Evolutionary conservation across 208 protist genomes (phyloP), one percentile per base, ranked within the genome.

Genomic region (Leishmania gerbilli): DNA sequence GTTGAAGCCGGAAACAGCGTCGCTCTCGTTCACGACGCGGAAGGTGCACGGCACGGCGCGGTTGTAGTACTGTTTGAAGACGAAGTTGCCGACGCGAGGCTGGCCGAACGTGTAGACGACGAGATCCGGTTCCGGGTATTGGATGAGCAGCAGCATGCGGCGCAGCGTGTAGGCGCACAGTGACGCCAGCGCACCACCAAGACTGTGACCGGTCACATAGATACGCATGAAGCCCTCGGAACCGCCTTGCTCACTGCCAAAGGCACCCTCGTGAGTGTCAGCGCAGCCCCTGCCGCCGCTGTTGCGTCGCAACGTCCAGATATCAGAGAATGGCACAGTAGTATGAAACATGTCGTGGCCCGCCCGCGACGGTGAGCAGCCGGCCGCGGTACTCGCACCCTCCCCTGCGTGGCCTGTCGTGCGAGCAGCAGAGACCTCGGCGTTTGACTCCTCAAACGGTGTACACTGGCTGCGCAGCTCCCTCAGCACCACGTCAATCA

Each of bases 91-190:
- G n/a, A 97, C 74, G 34, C 91, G 89, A 21, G 92, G 94, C 75
- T 93, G 91, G 3, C 94, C 94, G 79, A 92, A 97, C 15, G 94
- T 95, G 83, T 96, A 97, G 75, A 97, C 92, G 1, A 90, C 89
- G 21, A 94, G 40, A 60, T 92, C 88, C 11, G 88, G 75, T 56
- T 91, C 77, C 1, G 90, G 89, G 79, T 96, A 96, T 0, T 80
- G 67, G 40, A 93, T 74, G 9, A 91, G 64, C 1, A 89, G 79
- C 68, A 96, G 87, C 79, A 90, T 81, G n/a, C 85, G 87, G 19
- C 86, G 84, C 64, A 97, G 60, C 60, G 83, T 93, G 88, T 95
- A 96, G 15, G 94, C 94, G 79, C 92, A 96, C 31, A 97, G 83
- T 27, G 76, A 89, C 17, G 92, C 94, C n/a, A 97, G 77, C 0